phyloP scores from a whole-genome alignment of 441 rosid species.

The Mallotus repandus region DNA sequence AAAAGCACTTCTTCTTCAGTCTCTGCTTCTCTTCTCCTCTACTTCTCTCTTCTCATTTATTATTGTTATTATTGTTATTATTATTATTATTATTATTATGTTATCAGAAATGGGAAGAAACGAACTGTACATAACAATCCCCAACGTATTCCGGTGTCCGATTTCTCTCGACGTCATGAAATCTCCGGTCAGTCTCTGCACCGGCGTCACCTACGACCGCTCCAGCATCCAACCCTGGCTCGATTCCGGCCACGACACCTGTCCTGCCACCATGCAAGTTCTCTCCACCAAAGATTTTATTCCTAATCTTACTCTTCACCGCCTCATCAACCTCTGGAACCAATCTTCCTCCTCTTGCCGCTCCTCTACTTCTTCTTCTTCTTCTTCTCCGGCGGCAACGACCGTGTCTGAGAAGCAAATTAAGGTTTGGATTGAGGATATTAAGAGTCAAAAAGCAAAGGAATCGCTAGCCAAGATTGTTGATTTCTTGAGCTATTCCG shows the following conservation, averaged over 20 bases:
- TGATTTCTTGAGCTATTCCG: slow-evolving; percentile 42
- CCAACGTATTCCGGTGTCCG: slow-evolving; percentile 77
- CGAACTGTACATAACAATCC: slow-evolving; percentile 59
- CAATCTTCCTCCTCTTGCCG: slow-evolving; percentile 27
- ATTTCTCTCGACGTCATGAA: slow-evolving; percentile 84
- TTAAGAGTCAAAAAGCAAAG: slow-evolving; percentile 8
- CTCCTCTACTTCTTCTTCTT: slow-evolving; percentile 28
- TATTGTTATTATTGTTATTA: no score
- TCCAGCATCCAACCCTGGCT: slow-evolving; percentile 84
- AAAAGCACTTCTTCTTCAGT: neutral
- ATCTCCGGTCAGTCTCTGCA: slow-evolving; percentile 82
- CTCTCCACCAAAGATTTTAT: slow-evolving; percentile 54
- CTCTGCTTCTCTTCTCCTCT: neutral
- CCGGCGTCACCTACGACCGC: slow-evolving; percentile 90
- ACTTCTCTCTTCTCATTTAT: no score
- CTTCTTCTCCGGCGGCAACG: neutral
- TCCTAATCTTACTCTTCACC: slow-evolving; percentile 78
- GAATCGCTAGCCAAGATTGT: slow-evolving; percentile 37
- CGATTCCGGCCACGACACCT: slow-evolving; percentile 72
- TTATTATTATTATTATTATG: no score
- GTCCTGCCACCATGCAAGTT: slow-evolving; percentile 92
- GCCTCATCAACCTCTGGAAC: slow-evolving; percentile 72
- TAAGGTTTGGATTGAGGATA: slow-evolving; percentile 25
- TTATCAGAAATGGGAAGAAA: slow-evolving; percentile 33
- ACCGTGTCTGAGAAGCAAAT: slow-evolving; percentile 24